Percentiles rank a stretch among this genome's conserved stretches.
These are phyloP conservation scores for Rhytidhysteron rufulum DNA, from an alignment of 2,329 filamentous ascomycete genomes.

Conservation along the genomic window DNA sequence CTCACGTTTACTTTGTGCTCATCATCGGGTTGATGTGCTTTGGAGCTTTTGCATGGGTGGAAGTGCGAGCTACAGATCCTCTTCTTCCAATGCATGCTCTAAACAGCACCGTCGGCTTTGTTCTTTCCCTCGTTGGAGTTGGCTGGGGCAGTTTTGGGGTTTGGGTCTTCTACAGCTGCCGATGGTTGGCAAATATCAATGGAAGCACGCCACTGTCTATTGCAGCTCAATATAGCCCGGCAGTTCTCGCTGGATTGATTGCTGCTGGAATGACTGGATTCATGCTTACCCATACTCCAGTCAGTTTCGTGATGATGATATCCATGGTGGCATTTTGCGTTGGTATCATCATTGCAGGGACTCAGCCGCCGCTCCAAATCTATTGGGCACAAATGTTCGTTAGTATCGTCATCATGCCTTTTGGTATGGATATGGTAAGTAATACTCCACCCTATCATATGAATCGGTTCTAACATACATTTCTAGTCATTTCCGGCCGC, in stretches of 20 bases:
- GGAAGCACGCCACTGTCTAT: constrained; percentile 25
- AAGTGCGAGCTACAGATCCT: constrained; percentile 22
- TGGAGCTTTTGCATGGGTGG: constrained; percentile 21
- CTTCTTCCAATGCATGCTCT: constrained; percentile 24
- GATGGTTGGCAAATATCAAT: constrained; percentile 31
- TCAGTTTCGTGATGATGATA: constrained; percentile 35
- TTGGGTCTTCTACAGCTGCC: constrained; percentile 36
- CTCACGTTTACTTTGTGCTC: constrained; percentile 24
- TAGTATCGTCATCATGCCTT: constrained; percentile 31
- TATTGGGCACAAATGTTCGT: constrained; percentile 37
- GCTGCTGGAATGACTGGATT: constrained; percentile 34
- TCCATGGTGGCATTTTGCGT: constrained; percentile 33
- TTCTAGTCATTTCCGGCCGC: constrained; percentile 36
- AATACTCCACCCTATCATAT: too few relatives aligned
- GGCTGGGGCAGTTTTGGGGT: constrained; percentile 28
- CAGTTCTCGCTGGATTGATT: constrained; percentile 30
- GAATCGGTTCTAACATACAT: too few relatives aligned
- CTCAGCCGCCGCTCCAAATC: constrained; percentile 27
- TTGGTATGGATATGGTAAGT: constrained; percentile 27
- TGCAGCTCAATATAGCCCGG: constrained; percentile 30
- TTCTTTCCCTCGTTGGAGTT: constrained; percentile 22
- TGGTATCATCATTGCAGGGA: constrained; percentile 26
- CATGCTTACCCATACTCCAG: constrained; percentile 34
- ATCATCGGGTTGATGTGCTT: constrained; percentile 23
- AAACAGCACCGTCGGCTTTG: constrained; percentile 23